Base-by-base conservation (phyloP, 805 yeast species). In the Metschnikowia continentalis region DNA sequence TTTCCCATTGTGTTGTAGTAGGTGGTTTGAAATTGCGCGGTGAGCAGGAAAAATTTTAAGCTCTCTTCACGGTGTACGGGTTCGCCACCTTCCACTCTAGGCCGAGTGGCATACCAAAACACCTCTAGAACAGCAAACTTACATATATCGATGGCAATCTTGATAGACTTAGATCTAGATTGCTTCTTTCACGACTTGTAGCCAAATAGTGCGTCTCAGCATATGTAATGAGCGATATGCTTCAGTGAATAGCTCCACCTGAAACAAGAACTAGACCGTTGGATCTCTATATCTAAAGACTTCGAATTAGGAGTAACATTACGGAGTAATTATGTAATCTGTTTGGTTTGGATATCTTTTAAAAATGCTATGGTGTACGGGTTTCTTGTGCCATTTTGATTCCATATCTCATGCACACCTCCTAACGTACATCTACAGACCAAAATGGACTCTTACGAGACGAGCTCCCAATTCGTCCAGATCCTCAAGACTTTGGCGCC, bases 401-500 rank as follows among this genome's bases (percentile, higher is more conserved):
- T 32, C n/a, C 17, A 20, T 14, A 19, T 44, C 23, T 35, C 40
- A 36, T 35, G 47, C 41, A 44, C 40, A 44, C 35, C 47, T 32
- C 32, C 30, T 8, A 30, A 26, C 35, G 35, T 7, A 15, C 35
- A 37, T 32, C 17, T 19, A 30, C 40, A 20, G 17, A 20, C 39
- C 46, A 47, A 33, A 23, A 89, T 91, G 96, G 97, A 91, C 64
- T 84, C 96, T 0, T 88, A 92, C 65, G 96, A 89, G 61, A 90
- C 91, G 4, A 78, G 92, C 52, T 70, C 89, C 42, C 86, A 86
- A 66, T 85, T 91, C 60, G 76, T 82, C 5, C 88, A 83, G 58
- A 79, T 83, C 41, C 73, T 91, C 49, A 77, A 83, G 57, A 66
- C 75, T 6, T 70, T 92, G 39, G 83, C 82, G 40, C 91, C 96